Conservation (phyloP, 306 rosid species). For the Chamaecrista fasciculata region DNA sequence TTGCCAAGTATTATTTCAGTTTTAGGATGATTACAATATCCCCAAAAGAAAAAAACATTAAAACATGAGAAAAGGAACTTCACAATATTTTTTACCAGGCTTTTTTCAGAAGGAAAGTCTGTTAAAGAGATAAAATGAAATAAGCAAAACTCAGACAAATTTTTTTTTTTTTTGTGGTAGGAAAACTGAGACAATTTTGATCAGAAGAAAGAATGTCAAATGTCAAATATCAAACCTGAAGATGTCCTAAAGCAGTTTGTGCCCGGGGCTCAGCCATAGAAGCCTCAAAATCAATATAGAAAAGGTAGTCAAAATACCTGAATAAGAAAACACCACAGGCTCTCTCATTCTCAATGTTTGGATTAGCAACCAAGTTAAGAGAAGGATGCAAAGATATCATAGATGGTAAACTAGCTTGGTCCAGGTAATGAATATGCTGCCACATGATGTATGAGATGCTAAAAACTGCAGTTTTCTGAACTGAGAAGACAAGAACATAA, state of each 20-base stretch:
- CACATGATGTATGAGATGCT: neutral
- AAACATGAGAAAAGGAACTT: neutral
- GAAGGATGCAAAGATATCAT: neutral
- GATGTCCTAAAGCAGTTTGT: conserved; percentile 50
- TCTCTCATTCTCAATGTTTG: conserved; percentile 17
- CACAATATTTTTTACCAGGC: neutral
- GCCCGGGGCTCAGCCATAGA: conserved; percentile 61
- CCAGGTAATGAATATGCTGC: conserved; percentile 7
- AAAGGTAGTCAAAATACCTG: conserved; percentile 57
- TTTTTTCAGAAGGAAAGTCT: neutral
- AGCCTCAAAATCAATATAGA: conserved; percentile 58
- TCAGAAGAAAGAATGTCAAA: conserved; percentile 18
- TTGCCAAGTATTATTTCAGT: neutral
- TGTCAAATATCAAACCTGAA: conserved; percentile 43
- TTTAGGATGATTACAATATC: neutral
- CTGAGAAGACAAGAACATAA: conserved; percentile 11
- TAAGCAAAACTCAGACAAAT: neutral
- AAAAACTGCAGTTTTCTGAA: neutral
- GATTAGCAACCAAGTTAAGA: neutral
- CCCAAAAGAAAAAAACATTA: neutral
- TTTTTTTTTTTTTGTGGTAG: too few relatives aligned
- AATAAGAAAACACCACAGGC: conserved; percentile 1
- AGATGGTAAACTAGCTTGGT: conserved; percentile 9
- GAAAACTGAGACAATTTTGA: conserved; percentile 24
- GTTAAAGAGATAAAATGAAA: neutral